Evolutionary conservation across 257 asterid genomes (phyloP).

Genomic region (Ligustrum vulgare): DNA sequence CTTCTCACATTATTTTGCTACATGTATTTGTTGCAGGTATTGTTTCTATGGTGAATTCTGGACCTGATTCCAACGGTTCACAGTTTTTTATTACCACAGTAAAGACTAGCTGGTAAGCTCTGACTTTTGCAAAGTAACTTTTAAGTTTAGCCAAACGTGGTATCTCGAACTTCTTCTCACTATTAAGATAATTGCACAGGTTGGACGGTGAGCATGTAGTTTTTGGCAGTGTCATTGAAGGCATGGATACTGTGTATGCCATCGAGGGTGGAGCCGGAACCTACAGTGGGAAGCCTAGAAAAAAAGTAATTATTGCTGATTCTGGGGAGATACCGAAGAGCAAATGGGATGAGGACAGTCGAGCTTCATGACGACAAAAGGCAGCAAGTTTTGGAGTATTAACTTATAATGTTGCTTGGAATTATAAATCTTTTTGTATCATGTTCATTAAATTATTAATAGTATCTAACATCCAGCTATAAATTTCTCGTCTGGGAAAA

Average conservation of each 20-base stretch:
- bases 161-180: too few species aligned
- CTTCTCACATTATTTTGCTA: not conserved
- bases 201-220: slow-evolving; percentile 94
- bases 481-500: slow-evolving; percentile 2
- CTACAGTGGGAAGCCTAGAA: slow-evolving; percentile 94
- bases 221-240: slow-evolving; percentile 86
- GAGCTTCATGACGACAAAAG: slow-evolving; percentile 25
- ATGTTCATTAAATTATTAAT: slow-evolving; percentile 20
- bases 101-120: slow-evolving; percentile 80
- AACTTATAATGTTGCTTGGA: slow-evolving; percentile 14
- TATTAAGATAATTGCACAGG: slow-evolving; percentile 43
- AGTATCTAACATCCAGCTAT: slow-evolving; percentile 14
- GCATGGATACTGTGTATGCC: slow-evolving; percentile 94
- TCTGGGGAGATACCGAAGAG: slow-evolving; percentile 93
- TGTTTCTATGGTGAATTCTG: slow-evolving; percentile 88
- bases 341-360: slow-evolving; percentile 75
- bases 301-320: slow-evolving; percentile 77
- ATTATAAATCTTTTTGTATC: slow-evolving; percentile 20
- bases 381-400: slow-evolving; percentile 16
- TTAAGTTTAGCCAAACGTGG: too few species aligned
- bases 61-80: slow-evolving; percentile 91
- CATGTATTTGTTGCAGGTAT: slow-evolving; percentile 48
- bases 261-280: slow-evolving; percentile 97
- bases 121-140: too few species aligned
- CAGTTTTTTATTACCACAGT: slow-evolving; percentile 96